phyloP scores from a whole-genome alignment of 306 rosid genomes.

The Mucuna pruriens region DNA sequence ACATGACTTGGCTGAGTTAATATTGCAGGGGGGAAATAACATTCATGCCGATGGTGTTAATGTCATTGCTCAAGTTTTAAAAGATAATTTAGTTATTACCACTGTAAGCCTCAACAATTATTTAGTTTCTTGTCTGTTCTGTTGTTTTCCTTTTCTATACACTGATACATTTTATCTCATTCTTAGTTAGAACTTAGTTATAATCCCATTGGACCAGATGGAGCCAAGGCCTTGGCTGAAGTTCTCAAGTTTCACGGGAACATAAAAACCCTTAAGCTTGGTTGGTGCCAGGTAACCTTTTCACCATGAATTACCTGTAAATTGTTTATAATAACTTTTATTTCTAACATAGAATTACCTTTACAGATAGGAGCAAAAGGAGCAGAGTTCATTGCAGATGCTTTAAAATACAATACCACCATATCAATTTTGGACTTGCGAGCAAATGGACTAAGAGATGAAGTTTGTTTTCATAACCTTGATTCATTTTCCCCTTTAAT shows the following conservation, averaged over 20 bases:
- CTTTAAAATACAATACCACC: constrained; percentile 90
- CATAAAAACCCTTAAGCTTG: constrained; percentile 85
- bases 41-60: constrained; percentile 73
- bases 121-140: constrained; percentile 18
- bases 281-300: constrained; percentile 95
- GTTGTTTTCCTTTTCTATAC: constrained; percentile 21
- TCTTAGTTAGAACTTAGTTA: constrained; percentile 90
- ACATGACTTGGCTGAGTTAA: constrained; percentile 38
- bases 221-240: constrained; percentile 90
- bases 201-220: constrained; percentile 97
- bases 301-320: constrained; percentile 23
- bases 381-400: constrained; percentile 85
- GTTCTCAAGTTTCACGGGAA: constrained; percentile 91
- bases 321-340: constrained; percentile 10
- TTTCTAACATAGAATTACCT: constrained; percentile 17
- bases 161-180: constrained; percentile 26
- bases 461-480: constrained; percentile 57
- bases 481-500: neutral
- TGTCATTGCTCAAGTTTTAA: constrained; percentile 76
- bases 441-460: constrained; percentile 91
- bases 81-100: constrained; percentile 80
- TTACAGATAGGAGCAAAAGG: constrained; percentile 96
- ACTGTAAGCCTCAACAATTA: constrained; percentile 59
- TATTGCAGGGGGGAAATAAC: constrained; percentile 90
- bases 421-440: constrained; percentile 83